Percentiles rank a stretch among this genome's conserved stretches.
phyloP scores from a whole-genome alignment of 768 basidiomycete species.

The Boletus bicolor region DNA sequence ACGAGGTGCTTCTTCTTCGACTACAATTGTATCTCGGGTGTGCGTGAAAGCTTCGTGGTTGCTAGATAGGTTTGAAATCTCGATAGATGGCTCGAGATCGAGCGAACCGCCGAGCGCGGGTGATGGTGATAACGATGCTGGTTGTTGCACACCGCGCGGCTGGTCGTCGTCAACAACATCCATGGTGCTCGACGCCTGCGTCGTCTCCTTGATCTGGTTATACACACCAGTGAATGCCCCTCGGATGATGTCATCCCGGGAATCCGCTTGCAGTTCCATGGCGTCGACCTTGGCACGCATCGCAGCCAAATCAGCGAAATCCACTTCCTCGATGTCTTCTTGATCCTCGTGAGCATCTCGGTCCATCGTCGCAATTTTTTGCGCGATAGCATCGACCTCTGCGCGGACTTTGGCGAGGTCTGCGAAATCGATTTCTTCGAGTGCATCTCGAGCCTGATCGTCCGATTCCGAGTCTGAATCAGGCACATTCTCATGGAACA shows the following conservation, averaged over 20 bases:
- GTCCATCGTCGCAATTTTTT: background rate
- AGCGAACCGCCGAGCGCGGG: conserved; percentile 2
- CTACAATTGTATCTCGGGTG: background rate
- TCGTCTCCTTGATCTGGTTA: conserved; percentile 11
- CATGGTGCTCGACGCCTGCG: background rate
- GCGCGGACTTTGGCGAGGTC: conserved; percentile 51
- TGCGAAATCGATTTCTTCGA: conserved; percentile 66
- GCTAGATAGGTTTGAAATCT: conserved; percentile 5
- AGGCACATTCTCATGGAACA: conserved; percentile 48
- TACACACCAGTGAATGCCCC: conserved; percentile 40
- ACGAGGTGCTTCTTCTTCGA: background rate
- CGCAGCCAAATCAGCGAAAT: conserved; percentile 47
- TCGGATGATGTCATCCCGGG: conserved; percentile 25
- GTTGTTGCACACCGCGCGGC: background rate
- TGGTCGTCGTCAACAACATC: conserved; percentile 1
- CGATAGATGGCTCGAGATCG: conserved; percentile 5
- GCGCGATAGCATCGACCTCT: conserved; percentile 34
- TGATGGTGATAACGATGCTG: background rate
- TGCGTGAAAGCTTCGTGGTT: background rate
- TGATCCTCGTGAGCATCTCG: conserved; percentile 26
- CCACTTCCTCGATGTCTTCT: conserved; percentile 44
- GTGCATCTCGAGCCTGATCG: conserved; percentile 16
- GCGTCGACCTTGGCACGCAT: conserved; percentile 22
- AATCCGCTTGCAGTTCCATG: background rate
- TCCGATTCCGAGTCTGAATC: conserved; percentile 31